phyloP scores from a whole-genome alignment of 129 eudicot genomes.

The Oenanthe sinensis region DNA sequence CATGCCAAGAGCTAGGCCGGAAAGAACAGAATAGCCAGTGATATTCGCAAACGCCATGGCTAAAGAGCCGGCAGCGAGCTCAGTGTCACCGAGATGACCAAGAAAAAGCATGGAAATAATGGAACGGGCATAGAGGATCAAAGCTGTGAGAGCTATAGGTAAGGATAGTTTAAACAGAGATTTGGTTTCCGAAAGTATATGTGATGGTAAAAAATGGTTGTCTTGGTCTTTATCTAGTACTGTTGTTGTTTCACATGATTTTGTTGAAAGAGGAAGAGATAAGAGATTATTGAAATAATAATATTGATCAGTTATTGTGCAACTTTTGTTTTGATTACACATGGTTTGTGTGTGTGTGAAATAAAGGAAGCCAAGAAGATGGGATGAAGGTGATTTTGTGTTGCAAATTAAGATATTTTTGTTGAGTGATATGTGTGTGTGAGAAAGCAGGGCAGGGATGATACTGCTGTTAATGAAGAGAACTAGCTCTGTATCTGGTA shows the following conservation, averaged over 20 bases:
- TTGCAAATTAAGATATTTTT: background rate
- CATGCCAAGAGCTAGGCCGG: conserved; percentile 83
- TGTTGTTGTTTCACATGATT: conserved; percentile 3
- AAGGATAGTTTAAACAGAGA: conserved; percentile 36
- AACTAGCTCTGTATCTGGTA: conserved; percentile 7
- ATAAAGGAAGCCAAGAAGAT: background rate
- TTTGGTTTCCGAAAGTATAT: conserved; percentile 26
- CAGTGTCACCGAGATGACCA: conserved; percentile 62
- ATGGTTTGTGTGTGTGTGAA: conserved; percentile 14
- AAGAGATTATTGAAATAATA: conserved; percentile 19
- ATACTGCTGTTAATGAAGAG: conserved; percentile 67
- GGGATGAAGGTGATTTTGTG: background rate
- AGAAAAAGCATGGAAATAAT: conserved; percentile 62
- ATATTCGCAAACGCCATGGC: conserved; percentile 81
- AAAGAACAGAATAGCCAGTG: conserved; percentile 60
- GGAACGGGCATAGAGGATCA: conserved; percentile 58
- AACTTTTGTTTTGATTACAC: conserved; percentile 44
- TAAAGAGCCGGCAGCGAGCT: conserved; percentile 64
- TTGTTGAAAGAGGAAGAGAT: conserved; percentile 24
- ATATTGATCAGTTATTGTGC: conserved; percentile 20
- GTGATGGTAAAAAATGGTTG: background rate
- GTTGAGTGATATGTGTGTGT: background rate
- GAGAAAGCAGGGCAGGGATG: background rate
- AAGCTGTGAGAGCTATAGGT: conserved; percentile 51
- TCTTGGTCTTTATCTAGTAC: background rate